Evolutionary conservation across 2,329 filamentous ascomycete genomes (phyloP).

Genomic region (Colletotrichum chlorophyti): DNA sequence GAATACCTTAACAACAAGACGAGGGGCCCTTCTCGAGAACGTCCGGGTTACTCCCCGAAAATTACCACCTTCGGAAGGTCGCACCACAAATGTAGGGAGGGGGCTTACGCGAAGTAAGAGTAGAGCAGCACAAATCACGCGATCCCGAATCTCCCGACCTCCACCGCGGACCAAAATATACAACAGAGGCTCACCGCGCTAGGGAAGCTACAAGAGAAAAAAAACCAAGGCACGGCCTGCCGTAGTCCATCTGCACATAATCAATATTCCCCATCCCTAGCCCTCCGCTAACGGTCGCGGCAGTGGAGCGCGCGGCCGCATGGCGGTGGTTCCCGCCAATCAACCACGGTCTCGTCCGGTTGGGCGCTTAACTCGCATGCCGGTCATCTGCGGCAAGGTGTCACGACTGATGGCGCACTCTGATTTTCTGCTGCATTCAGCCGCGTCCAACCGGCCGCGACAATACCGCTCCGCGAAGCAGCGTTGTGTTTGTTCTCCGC

Average conservation of each 20-base stretch:
- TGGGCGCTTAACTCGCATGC: constrained; percentile 19
- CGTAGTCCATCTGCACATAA: background rate
- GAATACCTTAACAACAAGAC: no score
- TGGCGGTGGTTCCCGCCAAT: constrained; percentile 14
- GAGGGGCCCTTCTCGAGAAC: no score
- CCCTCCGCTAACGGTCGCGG: background rate
- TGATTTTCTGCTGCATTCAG: background rate
- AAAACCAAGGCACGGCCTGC: background rate
- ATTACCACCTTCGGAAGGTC: no score
- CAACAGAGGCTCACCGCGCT: background rate
- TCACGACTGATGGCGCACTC: background rate
- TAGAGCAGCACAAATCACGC: background rate
- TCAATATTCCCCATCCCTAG: background rate
- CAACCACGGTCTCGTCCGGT: background rate
- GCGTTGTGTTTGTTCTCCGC: background rate
- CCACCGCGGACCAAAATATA: background rate
- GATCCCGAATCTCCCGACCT: background rate
- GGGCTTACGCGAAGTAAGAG: no score
- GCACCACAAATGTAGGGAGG: no score
- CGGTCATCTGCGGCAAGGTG: background rate
- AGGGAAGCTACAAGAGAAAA: background rate
- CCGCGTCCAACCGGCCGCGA: background rate
- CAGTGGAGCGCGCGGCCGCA: constrained; percentile 1
- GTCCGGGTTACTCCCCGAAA: no score
- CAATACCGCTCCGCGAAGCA: no score